phyloP scores from a whole-genome alignment of 2,329 filamentous ascomycete species.

The Microcyclosporella mali region DNA sequence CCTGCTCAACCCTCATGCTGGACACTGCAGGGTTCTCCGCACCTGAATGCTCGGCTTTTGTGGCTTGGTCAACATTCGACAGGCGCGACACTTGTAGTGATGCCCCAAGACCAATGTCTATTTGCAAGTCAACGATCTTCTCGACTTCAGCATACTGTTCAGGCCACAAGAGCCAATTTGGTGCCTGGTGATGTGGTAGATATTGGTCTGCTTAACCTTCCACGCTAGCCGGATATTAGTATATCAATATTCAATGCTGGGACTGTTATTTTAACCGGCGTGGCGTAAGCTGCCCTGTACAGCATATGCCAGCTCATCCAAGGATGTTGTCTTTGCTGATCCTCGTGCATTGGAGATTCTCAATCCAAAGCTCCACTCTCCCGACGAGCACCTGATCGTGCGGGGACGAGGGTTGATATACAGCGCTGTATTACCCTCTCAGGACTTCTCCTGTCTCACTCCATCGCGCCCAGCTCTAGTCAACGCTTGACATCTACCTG shows the following conservation, averaged over 20 bases:
- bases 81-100: too few species aligned
- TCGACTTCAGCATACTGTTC: too few species aligned
- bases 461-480: background rate
- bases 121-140: too few species aligned
- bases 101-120: too few species aligned
- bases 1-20: conserved; percentile 1
- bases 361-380: conserved; percentile 15
- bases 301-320: conserved; percentile 13
- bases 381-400: conserved; percentile 18
- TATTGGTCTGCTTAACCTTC: too few species aligned
- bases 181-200: too few species aligned
- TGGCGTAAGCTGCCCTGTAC: conserved; percentile 19
- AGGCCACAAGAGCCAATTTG: too few species aligned
- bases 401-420: conserved; percentile 24
- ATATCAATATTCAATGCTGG: too few species aligned
- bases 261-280: conserved; percentile 8
- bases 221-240: too few species aligned
- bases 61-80: conserved; percentile 6
- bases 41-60: conserved; percentile 6
- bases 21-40: conserved; percentile 17
- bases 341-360: conserved; percentile 13
- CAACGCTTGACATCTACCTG: too few species aligned
- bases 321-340: conserved; percentile 11
- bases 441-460: background rate
- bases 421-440: conserved; percentile 8